Evolutionary conservation across 129 eudicot genomes (phyloP).

Genomic region (Centella asiatica): DNA sequence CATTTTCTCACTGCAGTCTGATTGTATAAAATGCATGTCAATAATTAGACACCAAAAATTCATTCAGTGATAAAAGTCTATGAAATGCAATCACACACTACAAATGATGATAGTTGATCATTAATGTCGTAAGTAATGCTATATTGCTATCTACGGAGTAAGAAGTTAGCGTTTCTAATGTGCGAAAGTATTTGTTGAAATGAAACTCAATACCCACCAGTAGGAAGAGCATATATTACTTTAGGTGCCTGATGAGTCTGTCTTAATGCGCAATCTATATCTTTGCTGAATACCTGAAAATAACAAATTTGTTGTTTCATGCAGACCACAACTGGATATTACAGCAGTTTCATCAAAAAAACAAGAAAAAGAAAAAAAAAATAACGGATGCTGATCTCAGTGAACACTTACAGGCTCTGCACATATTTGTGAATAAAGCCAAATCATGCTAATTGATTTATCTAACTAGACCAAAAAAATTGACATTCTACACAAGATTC

Average conservation of each 20-base stretch:
- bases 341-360: neutral
- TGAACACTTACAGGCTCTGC: too few relatives aligned
- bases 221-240: constrained; percentile 26
- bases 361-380: too few relatives aligned
- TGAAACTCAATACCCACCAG: constrained; percentile 19
- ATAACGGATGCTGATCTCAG: too few relatives aligned
- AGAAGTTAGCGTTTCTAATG: neutral
- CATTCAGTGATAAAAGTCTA: neutral
- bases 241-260: constrained; percentile 19
- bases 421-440: too few relatives aligned
- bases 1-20: constrained; percentile 21
- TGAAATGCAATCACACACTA: neutral
- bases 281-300: constrained; percentile 59
- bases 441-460: too few relatives aligned
- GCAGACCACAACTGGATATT: neutral
- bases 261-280: constrained; percentile 24
- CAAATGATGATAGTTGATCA: neutral
- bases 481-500: too few relatives aligned
- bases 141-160: too few relatives aligned
- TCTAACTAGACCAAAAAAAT: too few relatives aligned
- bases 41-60: neutral
- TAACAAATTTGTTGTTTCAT: neutral
- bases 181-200: neutral
- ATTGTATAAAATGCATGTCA: constrained; percentile 5
- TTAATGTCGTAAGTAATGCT: neutral